phyloP scores from a whole-genome alignment of 306 rosid species.

The Trifolium dubium region DNA sequence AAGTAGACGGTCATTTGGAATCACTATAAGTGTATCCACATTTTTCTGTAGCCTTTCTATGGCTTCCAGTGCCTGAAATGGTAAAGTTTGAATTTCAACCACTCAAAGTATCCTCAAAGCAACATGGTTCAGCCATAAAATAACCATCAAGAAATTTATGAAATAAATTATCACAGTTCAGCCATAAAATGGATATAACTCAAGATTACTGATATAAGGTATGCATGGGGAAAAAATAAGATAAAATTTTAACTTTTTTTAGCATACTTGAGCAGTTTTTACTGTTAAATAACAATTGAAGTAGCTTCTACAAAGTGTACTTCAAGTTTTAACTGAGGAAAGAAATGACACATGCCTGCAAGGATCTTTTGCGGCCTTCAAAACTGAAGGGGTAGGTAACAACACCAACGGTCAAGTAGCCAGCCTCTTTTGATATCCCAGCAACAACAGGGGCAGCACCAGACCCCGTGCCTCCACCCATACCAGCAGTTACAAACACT shows the following conservation, averaged over 20 bases:
- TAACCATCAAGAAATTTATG: not conserved
- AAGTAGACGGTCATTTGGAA: conserved; percentile 96
- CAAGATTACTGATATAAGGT: not conserved
- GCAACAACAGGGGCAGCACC: conserved; percentile 98
- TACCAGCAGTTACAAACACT: conserved; percentile 93
- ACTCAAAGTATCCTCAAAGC: not conserved
- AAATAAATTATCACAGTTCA: not conserved
- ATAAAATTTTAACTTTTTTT: not conserved
- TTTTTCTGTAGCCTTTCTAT: conserved; percentile 92
- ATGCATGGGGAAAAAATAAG: not conserved
- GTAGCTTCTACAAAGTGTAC: not conserved
- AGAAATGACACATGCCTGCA: conserved; percentile 78
- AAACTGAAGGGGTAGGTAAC: conserved; percentile 92
- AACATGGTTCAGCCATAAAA: not conserved
- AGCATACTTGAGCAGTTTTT: not conserved
- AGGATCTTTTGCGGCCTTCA: conserved; percentile 95
- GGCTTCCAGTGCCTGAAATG: conserved; percentile 88
- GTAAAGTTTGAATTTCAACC: conserved; percentile 8
- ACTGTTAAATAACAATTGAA: not conserved
- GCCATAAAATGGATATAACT: not conserved
- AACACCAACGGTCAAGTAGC: conserved; percentile 92
- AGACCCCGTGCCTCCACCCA: conserved; percentile 98
- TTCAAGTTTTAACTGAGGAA: conserved; percentile 32
- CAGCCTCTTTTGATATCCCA: conserved; percentile 81
- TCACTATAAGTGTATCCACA: conserved; percentile 94